Evolutionary conservation across 805 yeast species (phyloP).

Genomic region (Debaryomyces tyrocola): DNA sequence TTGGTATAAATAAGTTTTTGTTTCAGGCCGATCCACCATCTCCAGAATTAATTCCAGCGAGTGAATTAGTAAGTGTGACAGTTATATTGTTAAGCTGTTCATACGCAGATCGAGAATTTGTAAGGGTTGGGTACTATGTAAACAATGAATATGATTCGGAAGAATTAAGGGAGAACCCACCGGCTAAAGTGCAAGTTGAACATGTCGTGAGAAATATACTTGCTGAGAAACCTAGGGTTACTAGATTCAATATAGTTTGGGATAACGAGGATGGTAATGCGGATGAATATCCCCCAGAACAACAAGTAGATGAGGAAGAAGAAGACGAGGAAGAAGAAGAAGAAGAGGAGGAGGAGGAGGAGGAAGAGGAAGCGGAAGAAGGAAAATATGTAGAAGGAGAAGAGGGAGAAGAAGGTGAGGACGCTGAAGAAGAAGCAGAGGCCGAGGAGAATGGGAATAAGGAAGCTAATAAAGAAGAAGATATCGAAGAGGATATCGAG

Average conservation of each 20-base stretch:
- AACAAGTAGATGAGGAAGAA: slow-evolving; percentile 64
- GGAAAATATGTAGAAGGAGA: slow-evolving; percentile 50
- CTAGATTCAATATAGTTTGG: slow-evolving; percentile 97
- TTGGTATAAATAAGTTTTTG: slow-evolving; percentile 90
- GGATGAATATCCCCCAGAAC: slow-evolving; percentile 79
- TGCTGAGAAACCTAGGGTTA: slow-evolving; percentile 97
- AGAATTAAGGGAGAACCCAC: slow-evolving; percentile 91
- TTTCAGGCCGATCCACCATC: slow-evolving; percentile 96
- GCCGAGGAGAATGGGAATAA: slow-evolving; percentile 26
- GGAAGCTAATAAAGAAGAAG: slow-evolving; percentile 23
- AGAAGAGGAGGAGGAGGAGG: slow-evolving; percentile 58
- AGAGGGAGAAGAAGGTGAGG: slow-evolving; percentile 40
- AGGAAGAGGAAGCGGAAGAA: slow-evolving; percentile 46
- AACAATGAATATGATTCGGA: slow-evolving; percentile 95
- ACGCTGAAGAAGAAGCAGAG: slow-evolving; percentile 40
- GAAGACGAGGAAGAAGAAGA: slow-evolving; percentile 55
- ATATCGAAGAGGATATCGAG: slow-evolving; percentile 21
- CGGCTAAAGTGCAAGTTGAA: slow-evolving; percentile 88
- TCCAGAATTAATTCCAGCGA: slow-evolving; percentile 93
- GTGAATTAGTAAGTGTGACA: slow-evolving; percentile 92
- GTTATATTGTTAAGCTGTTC: slow-evolving; percentile 92
- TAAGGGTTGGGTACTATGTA: slow-evolving; percentile 95
- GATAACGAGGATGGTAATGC: slow-evolving; percentile 66
- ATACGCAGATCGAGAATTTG: slow-evolving; percentile 91
- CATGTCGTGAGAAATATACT: slow-evolving; percentile 91